Conservation (phyloP, 2,329 filamentous ascomycete genomes). For the Cordyceps fumosorosea region DNA sequence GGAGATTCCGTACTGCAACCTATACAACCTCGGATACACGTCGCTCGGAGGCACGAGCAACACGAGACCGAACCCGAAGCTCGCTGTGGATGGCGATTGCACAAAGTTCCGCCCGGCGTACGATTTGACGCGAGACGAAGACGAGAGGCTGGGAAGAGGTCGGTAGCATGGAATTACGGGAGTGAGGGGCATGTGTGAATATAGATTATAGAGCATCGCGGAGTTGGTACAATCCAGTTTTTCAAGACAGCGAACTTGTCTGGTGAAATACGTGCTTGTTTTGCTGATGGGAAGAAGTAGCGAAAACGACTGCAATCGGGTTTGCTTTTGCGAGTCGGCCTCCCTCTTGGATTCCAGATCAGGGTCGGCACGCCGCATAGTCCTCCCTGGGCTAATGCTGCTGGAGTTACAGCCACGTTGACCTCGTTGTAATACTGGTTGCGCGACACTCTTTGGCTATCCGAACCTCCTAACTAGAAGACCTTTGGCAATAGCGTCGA, state of each 20-base stretch:
- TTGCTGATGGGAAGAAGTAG: neutral
- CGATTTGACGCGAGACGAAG: conserved; percentile 65
- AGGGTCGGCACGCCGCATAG: neutral
- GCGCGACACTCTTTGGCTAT: neutral
- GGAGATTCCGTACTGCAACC: conserved; percentile 71
- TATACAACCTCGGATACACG: conserved; percentile 88
- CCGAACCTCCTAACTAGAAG: neutral
- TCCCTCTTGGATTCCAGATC: neutral
- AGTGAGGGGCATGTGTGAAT: neutral
- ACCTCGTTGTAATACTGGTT: no score
- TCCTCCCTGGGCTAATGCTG: no score
- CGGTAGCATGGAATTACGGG: conserved; percentile 25
- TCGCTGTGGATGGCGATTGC: conserved; percentile 38
- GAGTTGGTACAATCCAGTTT: neutral
- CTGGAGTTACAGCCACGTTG: no score
- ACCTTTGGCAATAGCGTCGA: conserved; percentile 2
- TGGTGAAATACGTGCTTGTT: neutral
- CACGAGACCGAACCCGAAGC: conserved; percentile 79
- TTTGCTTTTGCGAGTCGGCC: conserved; percentile 4
- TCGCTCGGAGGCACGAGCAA: conserved; percentile 86
- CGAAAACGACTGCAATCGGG: neutral
- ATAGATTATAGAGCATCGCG: conserved; percentile 11
- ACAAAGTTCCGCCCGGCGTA: conserved; percentile 64
- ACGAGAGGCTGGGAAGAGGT: conserved; percentile 72
- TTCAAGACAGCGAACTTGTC: neutral